Evolutionary conservation across 495 filamentous ascomycete genomes (phyloP).

Genomic region (Lophium mytilinum): DNA sequence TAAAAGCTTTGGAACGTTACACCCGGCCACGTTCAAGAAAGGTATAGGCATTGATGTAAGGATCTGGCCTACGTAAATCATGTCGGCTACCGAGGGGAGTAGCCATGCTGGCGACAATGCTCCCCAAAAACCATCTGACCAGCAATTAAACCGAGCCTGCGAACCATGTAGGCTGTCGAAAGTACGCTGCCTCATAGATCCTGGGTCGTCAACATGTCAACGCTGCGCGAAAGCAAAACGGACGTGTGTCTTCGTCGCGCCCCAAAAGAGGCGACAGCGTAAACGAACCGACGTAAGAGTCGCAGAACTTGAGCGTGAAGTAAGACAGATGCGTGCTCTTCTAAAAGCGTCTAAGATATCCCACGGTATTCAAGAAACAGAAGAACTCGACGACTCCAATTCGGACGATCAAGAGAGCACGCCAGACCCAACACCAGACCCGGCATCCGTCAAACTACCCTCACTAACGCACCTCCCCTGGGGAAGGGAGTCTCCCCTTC

Average conservation of each 20-base stretch:
- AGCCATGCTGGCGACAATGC: neutral
- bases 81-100: neutral
- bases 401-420: constrained; percentile 1
- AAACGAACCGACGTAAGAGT: constrained; percentile 24
- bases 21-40: too few relatives aligned
- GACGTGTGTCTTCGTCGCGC: constrained; percentile 20
- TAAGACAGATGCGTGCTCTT: constrained; percentile 18
- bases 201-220: constrained; percentile 16
- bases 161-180: constrained; percentile 25
- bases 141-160: constrained; percentile 24
- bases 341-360: constrained; percentile 15
- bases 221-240: constrained; percentile 21
- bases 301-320: constrained; percentile 22
- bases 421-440: neutral
- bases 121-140: constrained; percentile 13
- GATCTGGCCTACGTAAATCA: neutral
- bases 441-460: neutral
- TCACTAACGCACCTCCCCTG: neutral
- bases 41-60: too few relatives aligned
- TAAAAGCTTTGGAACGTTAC: too few relatives aligned
- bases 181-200: constrained; percentile 19
- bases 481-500: neutral
- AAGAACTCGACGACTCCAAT: constrained; percentile 9
- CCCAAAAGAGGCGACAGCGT: constrained; percentile 21
- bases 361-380: constrained; percentile 2